Conservation (phyloP, 2,329 filamentous ascomycete species). For the Talaromyces sp. region DNA sequence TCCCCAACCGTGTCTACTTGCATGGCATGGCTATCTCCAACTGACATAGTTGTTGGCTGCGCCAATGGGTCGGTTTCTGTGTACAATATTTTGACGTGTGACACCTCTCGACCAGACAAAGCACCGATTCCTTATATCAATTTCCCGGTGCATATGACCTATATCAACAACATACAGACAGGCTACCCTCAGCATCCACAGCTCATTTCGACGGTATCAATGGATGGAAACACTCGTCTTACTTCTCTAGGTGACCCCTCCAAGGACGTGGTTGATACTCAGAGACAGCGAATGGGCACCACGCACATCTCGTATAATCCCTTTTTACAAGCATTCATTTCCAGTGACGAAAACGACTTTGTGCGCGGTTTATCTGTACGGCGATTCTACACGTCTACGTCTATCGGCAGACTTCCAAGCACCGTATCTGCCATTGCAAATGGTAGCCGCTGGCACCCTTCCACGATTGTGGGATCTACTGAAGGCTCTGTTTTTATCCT, state of each 20-base stretch:
- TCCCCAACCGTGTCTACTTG: conserved; percentile 53
- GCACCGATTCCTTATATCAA: conserved; percentile 32
- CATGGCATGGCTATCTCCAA: conserved; percentile 54
- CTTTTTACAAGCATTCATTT: conserved; percentile 49
- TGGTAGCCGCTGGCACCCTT: conserved; percentile 47
- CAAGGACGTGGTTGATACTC: conserved; percentile 41
- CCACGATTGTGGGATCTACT: conserved; percentile 48
- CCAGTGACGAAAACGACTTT: conserved; percentile 52
- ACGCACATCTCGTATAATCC: conserved; percentile 52
- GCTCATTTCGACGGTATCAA: conserved; percentile 48
- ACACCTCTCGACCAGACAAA: conserved; percentile 2
- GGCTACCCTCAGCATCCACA: conserved; percentile 53
- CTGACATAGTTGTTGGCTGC: conserved; percentile 51
- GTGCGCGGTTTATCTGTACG: conserved; percentile 47
- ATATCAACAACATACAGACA: conserved; percentile 38
- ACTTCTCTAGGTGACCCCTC: conserved; percentile 49
- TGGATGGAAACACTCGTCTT: conserved; percentile 53
- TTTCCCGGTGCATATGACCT: conserved; percentile 31
- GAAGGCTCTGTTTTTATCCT: conserved; percentile 49
- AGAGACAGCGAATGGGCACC: conserved; percentile 48
- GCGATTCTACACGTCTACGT: conserved; percentile 48
- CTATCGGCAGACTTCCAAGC: conserved; percentile 44
- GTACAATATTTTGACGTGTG: conserved; percentile 41
- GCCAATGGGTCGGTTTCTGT: conserved; percentile 55
- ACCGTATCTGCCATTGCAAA: conserved; percentile 29